phyloP scores from a whole-genome alignment of 2,329 filamentous ascomycete genomes.

The Beauveria medogensis region DNA sequence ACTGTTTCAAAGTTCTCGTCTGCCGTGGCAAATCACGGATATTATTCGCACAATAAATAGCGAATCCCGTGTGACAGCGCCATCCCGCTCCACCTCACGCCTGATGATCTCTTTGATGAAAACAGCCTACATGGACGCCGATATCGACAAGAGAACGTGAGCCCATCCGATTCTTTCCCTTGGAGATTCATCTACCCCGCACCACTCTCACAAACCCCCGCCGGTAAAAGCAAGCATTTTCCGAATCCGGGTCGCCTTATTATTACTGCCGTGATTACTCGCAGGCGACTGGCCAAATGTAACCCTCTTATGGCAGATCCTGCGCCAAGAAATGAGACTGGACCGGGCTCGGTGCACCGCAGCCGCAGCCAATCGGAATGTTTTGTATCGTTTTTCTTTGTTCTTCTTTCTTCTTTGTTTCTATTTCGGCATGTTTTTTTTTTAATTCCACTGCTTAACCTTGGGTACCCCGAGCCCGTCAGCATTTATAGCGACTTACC shows the following conservation, averaged over 20 bases:
- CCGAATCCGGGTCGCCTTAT: not conserved
- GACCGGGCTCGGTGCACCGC: not conserved
- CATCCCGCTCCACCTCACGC: not conserved
- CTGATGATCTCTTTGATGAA: too few species aligned
- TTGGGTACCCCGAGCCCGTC: too few species aligned
- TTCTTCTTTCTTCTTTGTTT: not conserved
- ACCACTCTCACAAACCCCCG: not conserved
- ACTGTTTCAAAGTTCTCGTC: not conserved
- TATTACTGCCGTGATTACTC: not conserved
- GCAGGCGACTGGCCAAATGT: not conserved
- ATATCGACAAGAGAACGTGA: not conserved
- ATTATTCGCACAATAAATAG: too few species aligned
- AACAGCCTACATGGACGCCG: too few species aligned
- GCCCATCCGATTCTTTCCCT: not conserved
- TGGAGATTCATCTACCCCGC: not conserved
- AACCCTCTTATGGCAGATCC: constrained; percentile 5
- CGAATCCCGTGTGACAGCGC: not conserved
- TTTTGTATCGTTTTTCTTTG: too few species aligned
- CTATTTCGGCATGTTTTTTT: not conserved
- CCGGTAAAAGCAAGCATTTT: not conserved
- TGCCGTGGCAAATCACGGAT: not conserved
- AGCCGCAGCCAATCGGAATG: not conserved
- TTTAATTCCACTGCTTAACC: too few species aligned
- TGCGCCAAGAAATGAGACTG: not conserved
- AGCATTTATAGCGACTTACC: not conserved